Percentiles rank a stretch among this genome's conserved stretches.
These are phyloP conservation scores for Capsicum pubescens DNA, from an alignment of 257 asterid species.

Conservation along the genomic window DNA sequence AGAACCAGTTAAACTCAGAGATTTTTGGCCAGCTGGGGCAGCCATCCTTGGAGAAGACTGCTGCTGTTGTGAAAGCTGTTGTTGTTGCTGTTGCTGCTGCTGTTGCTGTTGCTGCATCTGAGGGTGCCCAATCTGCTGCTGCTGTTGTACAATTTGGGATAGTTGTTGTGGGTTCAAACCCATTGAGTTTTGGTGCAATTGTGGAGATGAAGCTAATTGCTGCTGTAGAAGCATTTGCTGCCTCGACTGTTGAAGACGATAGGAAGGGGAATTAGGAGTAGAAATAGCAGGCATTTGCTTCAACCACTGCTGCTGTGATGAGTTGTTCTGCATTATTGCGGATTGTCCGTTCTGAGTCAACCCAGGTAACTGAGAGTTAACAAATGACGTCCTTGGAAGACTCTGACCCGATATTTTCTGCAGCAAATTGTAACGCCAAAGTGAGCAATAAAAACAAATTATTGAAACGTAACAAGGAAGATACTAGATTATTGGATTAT, in stretches of 20 bases:
- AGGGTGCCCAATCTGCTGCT: conserved; percentile 62
- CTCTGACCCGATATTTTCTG: conserved; percentile 70
- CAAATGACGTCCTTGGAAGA: conserved; percentile 69
- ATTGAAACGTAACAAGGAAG: background rate
- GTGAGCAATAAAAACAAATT: conserved; percentile 13
- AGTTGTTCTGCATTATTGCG: conserved; percentile 66
- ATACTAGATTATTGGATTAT: background rate
- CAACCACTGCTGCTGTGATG: conserved; percentile 85
- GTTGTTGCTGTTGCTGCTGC: conserved; percentile 45
- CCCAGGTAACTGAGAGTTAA: conserved; percentile 70
- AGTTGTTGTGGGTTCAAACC: conserved; percentile 71
- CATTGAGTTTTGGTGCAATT: conserved; percentile 65
- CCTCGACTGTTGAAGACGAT: conserved; percentile 67
- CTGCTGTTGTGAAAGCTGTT: conserved; percentile 49
- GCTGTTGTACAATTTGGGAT: conserved; percentile 82
- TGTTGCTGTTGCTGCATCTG: conserved; percentile 66
- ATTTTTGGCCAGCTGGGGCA: conserved; percentile 72
- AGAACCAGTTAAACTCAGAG: conserved; percentile 88
- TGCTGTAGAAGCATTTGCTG: conserved; percentile 66
- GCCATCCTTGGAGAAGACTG: conserved; percentile 77
- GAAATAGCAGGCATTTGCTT: conserved; percentile 77
- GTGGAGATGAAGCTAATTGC: conserved; percentile 61
- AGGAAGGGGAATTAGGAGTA: conserved; percentile 71
- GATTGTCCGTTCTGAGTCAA: conserved; percentile 84
- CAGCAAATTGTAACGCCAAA: conserved; percentile 25